A percentile compares a stretch with the other conserved stretches of the same genome.
phyloP scores from a whole-genome alignment of 805 yeast species.

The Candida multigemmis region DNA sequence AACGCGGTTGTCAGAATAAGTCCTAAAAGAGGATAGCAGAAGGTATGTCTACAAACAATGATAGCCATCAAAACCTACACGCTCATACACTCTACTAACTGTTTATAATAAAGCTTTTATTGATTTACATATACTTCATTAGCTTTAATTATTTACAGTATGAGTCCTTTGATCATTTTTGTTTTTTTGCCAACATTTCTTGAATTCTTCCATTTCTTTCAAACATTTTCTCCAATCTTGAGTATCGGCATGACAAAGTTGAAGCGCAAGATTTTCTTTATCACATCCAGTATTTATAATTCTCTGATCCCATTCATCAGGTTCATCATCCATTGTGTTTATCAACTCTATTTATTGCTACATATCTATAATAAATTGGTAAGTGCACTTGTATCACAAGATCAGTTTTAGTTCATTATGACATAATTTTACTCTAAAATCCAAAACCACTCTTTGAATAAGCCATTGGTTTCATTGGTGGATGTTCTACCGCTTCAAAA shows the following conservation, averaged over 20 bases:
- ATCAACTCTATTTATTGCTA: background rate
- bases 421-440: no score
- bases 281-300: slow-evolving; percentile 35
- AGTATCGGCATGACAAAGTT: slow-evolving; percentile 36
- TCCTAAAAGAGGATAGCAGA: no score
- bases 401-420: no score
- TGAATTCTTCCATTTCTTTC: slow-evolving; percentile 46
- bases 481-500: slow-evolving; percentile 82
- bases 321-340: slow-evolving; percentile 22
- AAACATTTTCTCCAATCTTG: slow-evolving; percentile 35
- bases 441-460: slow-evolving; percentile 45
- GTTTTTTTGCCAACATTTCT: slow-evolving; percentile 53
- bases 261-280: slow-evolving; percentile 29
- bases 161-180: slow-evolving; percentile 44
- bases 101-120: no score
- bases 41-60: no score
- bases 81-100: no score
- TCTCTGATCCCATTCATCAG: slow-evolving; percentile 41
- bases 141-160: slow-evolving; percentile 22
- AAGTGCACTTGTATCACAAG: background rate
- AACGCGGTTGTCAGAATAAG: no score
- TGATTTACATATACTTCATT: no score
- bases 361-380: background rate
- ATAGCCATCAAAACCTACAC: no score
- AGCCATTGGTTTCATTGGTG: slow-evolving; percentile 91